phyloP scores from a whole-genome alignment of 2,329 filamentous ascomycete genomes.

The Emydomyces testavorans region DNA sequence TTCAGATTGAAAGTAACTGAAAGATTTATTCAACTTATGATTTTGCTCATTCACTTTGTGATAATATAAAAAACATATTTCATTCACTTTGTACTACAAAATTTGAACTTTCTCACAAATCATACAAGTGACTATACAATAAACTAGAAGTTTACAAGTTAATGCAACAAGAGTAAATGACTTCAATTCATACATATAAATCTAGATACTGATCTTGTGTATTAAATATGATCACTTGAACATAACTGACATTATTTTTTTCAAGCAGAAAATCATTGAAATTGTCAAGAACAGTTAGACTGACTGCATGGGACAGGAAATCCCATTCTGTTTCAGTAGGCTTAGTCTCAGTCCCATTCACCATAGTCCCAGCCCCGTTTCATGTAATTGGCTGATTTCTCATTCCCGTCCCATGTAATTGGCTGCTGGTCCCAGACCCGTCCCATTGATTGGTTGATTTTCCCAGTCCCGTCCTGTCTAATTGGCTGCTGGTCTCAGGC shows the following conservation, averaged over 20 bases:
- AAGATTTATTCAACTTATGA: constrained; percentile 93
- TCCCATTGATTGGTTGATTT: no score
- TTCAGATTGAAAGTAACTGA: constrained; percentile 73
- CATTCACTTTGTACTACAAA: constrained; percentile 91
- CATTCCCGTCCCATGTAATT: no score
- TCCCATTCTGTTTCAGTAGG: no score
- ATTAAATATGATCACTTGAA: constrained; percentile 51
- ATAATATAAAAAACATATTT: constrained; percentile 84
- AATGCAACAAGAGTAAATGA: constrained; percentile 75
- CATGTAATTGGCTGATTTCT: no score
- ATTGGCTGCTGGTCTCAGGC: no score
- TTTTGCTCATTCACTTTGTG: constrained; percentile 80
- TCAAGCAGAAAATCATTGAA: constrained; percentile 66
- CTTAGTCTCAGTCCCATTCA: no score
- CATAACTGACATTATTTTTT: constrained; percentile 67
- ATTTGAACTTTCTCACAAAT: constrained; percentile 71
- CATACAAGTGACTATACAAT: constrained; percentile 85
- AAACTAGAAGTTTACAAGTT: constrained; percentile 72
- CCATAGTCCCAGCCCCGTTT: no score
- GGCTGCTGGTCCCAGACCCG: no score
- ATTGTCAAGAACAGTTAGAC: constrained; percentile 57
- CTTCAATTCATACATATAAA: not conserved
- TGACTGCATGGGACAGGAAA: no score
- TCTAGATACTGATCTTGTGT: not conserved
- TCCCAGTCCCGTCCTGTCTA: no score